Evolutionary conservation across 768 basidiomycete genomes (phyloP).

Genomic region (Calocybe indica): DNA sequence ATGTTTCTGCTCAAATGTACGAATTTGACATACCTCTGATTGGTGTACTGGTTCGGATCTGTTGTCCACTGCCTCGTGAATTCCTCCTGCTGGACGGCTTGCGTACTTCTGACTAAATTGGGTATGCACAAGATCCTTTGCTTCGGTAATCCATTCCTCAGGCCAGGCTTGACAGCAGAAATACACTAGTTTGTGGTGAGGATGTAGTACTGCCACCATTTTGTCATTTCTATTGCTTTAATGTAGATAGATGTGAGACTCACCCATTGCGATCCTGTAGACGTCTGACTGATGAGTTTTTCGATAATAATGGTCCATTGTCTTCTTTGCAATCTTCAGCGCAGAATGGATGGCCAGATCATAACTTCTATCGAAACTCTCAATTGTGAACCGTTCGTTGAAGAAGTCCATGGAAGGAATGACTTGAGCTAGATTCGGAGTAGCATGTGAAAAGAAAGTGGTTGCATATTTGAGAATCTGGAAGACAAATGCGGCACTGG

Average conservation of each 20-base stretch:
- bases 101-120: background rate
- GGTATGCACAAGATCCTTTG: background rate
- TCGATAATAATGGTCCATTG: slow-evolving; percentile 19
- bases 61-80: too few relatives aligned
- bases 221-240: background rate
- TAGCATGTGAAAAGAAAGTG: slow-evolving; percentile 22
- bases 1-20: background rate
- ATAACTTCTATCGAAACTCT: slow-evolving; percentile 3
- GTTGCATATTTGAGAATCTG: slow-evolving; percentile 31
- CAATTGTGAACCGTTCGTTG: slow-evolving; percentile 11
- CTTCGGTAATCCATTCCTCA: background rate
- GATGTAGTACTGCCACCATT: background rate
- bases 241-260: background rate
- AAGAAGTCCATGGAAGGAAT: slow-evolving; percentile 33
- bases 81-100: too few relatives aligned
- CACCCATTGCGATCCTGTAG: slow-evolving; percentile 24
- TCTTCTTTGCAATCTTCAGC: background rate
- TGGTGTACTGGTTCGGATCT: background rate
- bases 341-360: background rate
- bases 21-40: background rate
- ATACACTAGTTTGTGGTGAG: background rate
- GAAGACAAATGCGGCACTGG: too few relatives aligned
- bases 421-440: slow-evolving; percentile 20
- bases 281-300: slow-evolving; percentile 20
- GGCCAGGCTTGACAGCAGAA: background rate